Percentiles rank a stretch among this genome's conserved stretches.
These are phyloP conservation scores for Vicia faba DNA, from an alignment of 306 rosid genomes.

Conservation along the genomic window DNA sequence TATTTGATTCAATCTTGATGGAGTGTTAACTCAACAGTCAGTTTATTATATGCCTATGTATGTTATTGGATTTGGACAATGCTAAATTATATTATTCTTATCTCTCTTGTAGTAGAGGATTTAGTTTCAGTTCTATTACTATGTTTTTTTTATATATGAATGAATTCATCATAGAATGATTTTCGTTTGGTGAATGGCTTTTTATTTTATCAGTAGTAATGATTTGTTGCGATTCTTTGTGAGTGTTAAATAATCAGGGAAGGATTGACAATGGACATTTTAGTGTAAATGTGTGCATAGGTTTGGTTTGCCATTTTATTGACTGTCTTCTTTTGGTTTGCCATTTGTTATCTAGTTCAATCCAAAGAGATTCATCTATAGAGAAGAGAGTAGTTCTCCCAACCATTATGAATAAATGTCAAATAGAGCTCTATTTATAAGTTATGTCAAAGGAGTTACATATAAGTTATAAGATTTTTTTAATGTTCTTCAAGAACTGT, in stretches of 20 bases:
- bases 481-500: too few relatives aligned
- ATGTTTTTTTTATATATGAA: constrained; percentile 16
- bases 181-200: not conserved
- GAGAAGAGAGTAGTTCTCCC: too few relatives aligned
- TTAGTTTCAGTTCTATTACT: constrained; percentile 21
- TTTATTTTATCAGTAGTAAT: not conserved
- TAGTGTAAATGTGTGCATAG: not conserved
- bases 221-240: not conserved
- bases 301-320: not conserved
- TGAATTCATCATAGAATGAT: not conserved
- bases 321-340: too few relatives aligned
- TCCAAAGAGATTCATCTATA: too few relatives aligned
- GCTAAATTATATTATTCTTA: constrained; percentile 32
- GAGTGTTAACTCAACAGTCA: constrained; percentile 49
- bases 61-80: constrained; percentile 40
- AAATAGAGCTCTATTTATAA: too few relatives aligned
- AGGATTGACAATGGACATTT: not conserved
- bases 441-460: too few relatives aligned
- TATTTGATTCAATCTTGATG: constrained; percentile 41
- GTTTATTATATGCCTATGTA: constrained; percentile 39
- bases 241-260: not conserved
- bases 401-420: too few relatives aligned
- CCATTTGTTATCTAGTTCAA: too few relatives aligned
- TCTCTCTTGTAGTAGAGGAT: constrained; percentile 18
- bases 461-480: too few relatives aligned